phyloP scores from a whole-genome alignment of 345 rosid species.

The Cardamine occulta region DNA sequence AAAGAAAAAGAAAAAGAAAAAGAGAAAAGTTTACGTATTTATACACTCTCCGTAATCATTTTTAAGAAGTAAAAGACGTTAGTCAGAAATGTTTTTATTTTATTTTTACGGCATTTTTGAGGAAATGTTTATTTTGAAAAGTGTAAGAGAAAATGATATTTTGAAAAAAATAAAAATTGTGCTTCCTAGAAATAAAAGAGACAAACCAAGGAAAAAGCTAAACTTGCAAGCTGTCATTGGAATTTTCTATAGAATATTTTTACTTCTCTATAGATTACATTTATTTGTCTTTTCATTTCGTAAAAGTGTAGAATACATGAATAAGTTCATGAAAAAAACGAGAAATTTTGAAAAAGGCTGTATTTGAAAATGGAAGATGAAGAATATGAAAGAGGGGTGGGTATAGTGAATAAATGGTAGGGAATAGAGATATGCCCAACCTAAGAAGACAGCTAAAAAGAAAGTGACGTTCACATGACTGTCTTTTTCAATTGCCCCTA shows the following conservation, averaged over 20 bases:
- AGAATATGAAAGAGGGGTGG: slow-evolving; percentile 9
- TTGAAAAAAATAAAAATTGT: background rate
- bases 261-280: background rate
- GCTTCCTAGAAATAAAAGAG: background rate
- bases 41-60: background rate
- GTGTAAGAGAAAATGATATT: background rate
- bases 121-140: background rate
- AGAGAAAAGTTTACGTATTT: slow-evolving; percentile 1
- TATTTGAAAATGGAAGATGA: slow-evolving; percentile 12
- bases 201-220: slow-evolving; percentile 8
- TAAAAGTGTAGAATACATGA: background rate
- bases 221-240: slow-evolving; percentile 31
- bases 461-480: slow-evolving; percentile 31
- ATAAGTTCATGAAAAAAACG: background rate
- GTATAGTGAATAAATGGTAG: slow-evolving; percentile 15
- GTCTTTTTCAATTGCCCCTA: slow-evolving; percentile 7
- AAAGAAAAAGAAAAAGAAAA: background rate
- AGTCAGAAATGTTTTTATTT: background rate
- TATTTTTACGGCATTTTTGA: too few species aligned
- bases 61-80: background rate
- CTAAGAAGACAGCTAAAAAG: slow-evolving; percentile 26
- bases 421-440: slow-evolving; percentile 15
- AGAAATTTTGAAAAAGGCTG: background rate
- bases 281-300: background rate
- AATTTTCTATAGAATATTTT: slow-evolving; percentile 5